These are phyloP conservation scores for Datura wrightii DNA, from an alignment of 257 asterid species.

Conservation along the genomic window DNA sequence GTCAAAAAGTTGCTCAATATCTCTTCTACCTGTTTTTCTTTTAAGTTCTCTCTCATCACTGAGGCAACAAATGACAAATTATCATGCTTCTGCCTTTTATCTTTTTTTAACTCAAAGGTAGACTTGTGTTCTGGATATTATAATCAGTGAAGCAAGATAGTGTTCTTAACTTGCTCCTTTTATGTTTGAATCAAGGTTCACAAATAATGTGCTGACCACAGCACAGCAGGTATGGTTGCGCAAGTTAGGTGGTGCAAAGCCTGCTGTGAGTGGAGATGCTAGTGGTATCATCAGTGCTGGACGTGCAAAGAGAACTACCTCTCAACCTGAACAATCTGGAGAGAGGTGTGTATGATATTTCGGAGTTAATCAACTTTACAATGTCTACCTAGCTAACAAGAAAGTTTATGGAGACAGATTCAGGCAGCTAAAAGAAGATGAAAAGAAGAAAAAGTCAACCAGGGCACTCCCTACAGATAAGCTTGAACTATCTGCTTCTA, in stretches of 20 bases:
- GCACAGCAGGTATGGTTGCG: slow-evolving; percentile 99
- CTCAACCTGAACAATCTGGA: slow-evolving; percentile 64
- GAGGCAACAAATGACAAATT: slow-evolving; percentile 23
- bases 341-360: slow-evolving; percentile 68
- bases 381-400: slow-evolving; percentile 32
- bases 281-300: slow-evolving; percentile 97
- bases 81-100: neutral
- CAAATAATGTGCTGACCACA: slow-evolving; percentile 94
- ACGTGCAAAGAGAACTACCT: slow-evolving; percentile 80
- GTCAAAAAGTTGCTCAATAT: neutral
- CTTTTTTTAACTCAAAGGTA: neutral
- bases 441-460: slow-evolving; percentile 58
- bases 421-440: slow-evolving; percentile 82
- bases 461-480: slow-evolving; percentile 58
- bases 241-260: slow-evolving; percentile 93
- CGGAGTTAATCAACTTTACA: slow-evolving; percentile 25
- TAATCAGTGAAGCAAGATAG: slow-evolving; percentile 5
- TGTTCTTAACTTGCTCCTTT: neutral
- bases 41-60: neutral
- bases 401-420: slow-evolving; percentile 58
- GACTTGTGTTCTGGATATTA: neutral
- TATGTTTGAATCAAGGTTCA: slow-evolving; percentile 62
- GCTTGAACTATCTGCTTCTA: slow-evolving; percentile 53
- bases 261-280: slow-evolving; percentile 82
- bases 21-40: neutral